Conservation (phyloP, 345 rosid genomes). For the Syzygium aromaticum region DNA sequence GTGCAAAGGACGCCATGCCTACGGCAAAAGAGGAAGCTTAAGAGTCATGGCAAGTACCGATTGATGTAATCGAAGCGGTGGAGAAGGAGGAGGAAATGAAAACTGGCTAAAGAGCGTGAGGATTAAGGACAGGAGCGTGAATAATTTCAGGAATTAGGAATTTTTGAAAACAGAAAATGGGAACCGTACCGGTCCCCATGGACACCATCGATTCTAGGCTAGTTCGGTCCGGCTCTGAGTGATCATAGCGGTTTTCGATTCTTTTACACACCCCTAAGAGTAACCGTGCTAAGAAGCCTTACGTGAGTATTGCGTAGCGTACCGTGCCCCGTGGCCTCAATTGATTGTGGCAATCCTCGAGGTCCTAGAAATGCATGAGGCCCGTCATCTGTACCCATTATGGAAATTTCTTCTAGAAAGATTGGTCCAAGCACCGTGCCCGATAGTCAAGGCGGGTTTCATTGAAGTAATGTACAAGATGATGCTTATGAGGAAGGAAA, state of each 20-base stretch:
- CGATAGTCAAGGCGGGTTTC: not conserved
- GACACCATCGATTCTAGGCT: not conserved
- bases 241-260: too few species aligned
- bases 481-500: not conserved
- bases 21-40: conserved; percentile 1
- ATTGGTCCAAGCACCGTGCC: not conserved
- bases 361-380: not conserved
- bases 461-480: not conserved
- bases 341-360: not conserved
- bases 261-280: too few species aligned
- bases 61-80: not conserved
- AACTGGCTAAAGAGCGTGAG: not conserved
- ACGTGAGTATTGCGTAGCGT: not conserved
- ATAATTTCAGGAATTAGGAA: not conserved
- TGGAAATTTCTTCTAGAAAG: not conserved
- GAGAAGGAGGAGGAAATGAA: not conserved
- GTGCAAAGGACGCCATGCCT: not conserved
- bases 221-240: rapidly evolving
- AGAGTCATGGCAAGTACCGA: not conserved
- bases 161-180: too few species aligned
- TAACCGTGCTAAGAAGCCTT: not conserved
- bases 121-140: not conserved
- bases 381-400: not conserved
- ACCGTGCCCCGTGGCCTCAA: not conserved
- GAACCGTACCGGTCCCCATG: not conserved